phyloP scores from a whole-genome alignment of 768 basidiomycete species.

The Suillus decipiens region DNA sequence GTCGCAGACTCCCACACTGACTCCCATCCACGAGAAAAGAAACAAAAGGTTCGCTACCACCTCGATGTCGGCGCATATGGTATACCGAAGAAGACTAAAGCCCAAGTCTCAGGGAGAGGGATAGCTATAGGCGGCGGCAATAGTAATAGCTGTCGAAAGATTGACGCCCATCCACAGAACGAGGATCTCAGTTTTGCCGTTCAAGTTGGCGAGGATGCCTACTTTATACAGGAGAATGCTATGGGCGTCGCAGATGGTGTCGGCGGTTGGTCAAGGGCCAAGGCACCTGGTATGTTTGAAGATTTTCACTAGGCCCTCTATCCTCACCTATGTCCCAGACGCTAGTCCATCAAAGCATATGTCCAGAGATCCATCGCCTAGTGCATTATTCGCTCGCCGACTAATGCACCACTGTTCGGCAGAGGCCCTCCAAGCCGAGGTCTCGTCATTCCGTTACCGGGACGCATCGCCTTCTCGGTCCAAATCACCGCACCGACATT shows the following conservation, averaged over 20 bases:
- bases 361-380: conserved; percentile 42
- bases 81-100: conserved; percentile 61
- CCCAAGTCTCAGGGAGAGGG: conserved; percentile 30
- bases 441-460: conserved; percentile 16
- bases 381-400: conserved; percentile 68
- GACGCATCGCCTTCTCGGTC: conserved; percentile 40
- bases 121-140: conserved; percentile 11
- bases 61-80: conserved; percentile 85
- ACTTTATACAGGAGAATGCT: conserved; percentile 78
- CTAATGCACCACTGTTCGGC: conserved; percentile 86
- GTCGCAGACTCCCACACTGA: conserved; percentile 25
- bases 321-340: conserved; percentile 16
- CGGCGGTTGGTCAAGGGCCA: conserved; percentile 77
- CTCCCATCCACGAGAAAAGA: conserved; percentile 33
- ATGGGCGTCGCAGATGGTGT: conserved; percentile 97
- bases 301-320: not conserved
- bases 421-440: conserved; percentile 39
- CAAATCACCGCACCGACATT: conserved; percentile 45
- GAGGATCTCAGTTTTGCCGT: conserved; percentile 54
- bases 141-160: conserved; percentile 28
- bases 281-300: conserved; percentile 34
- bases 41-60: conserved; percentile 41
- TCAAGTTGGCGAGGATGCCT: conserved; percentile 92
- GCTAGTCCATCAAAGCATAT: conserved; percentile 30
- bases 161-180: conserved; percentile 27